These are phyloP conservation scores for Candida khao-thaluensis DNA, from an alignment of 805 yeast genomes.

Conservation along the genomic window DNA sequence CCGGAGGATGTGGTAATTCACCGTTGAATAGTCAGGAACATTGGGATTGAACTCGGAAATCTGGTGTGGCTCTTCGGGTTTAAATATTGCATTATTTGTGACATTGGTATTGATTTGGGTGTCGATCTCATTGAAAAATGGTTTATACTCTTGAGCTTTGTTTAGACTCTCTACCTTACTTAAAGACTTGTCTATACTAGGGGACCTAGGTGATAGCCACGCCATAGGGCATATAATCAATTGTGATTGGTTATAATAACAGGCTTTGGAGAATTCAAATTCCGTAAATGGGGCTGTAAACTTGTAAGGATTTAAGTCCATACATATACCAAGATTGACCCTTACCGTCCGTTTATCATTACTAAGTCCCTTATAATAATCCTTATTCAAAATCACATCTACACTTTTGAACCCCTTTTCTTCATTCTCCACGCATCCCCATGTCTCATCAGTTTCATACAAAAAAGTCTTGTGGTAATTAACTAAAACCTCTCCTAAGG, in stretches of 20 bases:
- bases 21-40: slow-evolving; percentile 47
- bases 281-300: slow-evolving; percentile 75
- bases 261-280: slow-evolving; percentile 67
- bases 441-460: slow-evolving; percentile 73
- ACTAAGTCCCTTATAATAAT: slow-evolving; percentile 13
- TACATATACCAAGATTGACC: slow-evolving; percentile 80
- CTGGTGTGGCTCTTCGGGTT: not conserved
- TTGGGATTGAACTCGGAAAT: slow-evolving; percentile 17
- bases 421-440: slow-evolving; percentile 78
- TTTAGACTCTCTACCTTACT: slow-evolving; percentile 4
- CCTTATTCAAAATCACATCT: slow-evolving; percentile 30
- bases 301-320: slow-evolving; percentile 89
- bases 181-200: slow-evolving; percentile 25
- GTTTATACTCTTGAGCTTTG: slow-evolving; percentile 14
- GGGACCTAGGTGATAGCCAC: slow-evolving; percentile 66
- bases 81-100: not conserved
- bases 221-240: slow-evolving; percentile 81
- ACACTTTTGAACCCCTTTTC: slow-evolving; percentile 52
- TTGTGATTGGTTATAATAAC: slow-evolving; percentile 46
- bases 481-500: slow-evolving; percentile 55
- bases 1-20: slow-evolving; percentile 75
- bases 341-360: slow-evolving; percentile 20
- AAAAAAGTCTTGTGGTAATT: slow-evolving; percentile 77
- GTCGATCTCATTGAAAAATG: not conserved
- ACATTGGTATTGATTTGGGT: not conserved